A percentile compares a stretch with the other conserved stretches of the same genome.
These are phyloP conservation scores for Puya raimondii DNA, from an alignment of 176 grass and related monocot genomes.

Conservation along the genomic window DNA sequence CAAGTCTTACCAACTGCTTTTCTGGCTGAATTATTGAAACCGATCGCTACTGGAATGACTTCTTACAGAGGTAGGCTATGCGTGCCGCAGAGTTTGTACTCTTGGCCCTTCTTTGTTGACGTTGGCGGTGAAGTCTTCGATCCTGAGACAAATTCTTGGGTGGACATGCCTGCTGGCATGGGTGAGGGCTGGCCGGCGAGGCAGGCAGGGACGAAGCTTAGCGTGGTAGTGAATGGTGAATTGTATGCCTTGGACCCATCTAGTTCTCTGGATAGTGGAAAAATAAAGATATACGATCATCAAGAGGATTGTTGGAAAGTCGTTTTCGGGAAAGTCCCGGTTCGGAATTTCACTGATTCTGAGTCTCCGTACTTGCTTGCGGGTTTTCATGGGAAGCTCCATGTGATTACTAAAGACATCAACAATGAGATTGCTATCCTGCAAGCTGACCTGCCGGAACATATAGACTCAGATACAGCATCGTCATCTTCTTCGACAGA, in stretches of 20 bases:
- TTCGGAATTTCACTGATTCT: conserved; percentile 30
- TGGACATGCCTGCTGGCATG: conserved; percentile 64
- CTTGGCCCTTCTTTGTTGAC: conserved; percentile 71
- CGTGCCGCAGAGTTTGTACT: conserved; percentile 78
- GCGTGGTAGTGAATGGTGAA: conserved; percentile 41
- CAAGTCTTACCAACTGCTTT: conserved; percentile 45
- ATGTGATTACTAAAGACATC: conserved; percentile 45
- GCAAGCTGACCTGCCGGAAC: conserved; percentile 26
- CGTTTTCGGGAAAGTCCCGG: conserved; percentile 34
- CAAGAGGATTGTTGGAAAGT: conserved; percentile 65
- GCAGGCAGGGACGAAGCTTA: conserved; percentile 63
- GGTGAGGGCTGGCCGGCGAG: conserved; percentile 72
- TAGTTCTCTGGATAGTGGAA: conserved; percentile 37
- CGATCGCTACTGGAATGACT: conserved; percentile 52
- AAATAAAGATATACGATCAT: conserved; percentile 73
- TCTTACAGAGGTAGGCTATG: conserved; percentile 54
- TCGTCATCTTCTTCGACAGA: conserved; percentile 2
- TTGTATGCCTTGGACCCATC: conserved; percentile 71
- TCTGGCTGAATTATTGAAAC: conserved; percentile 60
- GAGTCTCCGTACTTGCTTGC: conserved; percentile 51
- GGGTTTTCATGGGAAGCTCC: conserved; percentile 56
- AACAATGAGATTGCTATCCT: conserved; percentile 35
- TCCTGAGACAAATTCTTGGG: conserved; percentile 48
- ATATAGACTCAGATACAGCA: not conserved
- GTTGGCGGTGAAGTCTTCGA: conserved; percentile 71